phyloP scores from a whole-genome alignment of 2,329 filamentous ascomycete genomes.

The Hypoxylon sp. region DNA sequence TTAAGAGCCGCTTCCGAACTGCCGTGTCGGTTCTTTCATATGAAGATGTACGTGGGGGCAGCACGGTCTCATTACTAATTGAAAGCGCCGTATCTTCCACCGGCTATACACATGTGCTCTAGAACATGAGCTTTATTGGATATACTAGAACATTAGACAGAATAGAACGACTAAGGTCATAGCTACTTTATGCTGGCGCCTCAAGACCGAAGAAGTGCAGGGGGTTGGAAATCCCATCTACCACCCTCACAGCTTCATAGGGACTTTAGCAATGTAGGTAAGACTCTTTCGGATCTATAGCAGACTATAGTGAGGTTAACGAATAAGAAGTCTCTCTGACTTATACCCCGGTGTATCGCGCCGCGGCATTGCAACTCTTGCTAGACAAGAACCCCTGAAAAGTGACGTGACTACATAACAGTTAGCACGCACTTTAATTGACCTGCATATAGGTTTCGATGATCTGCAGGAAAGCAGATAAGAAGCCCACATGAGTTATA shows the following conservation, averaged over 20 bases:
- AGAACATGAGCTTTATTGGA: too few species aligned
- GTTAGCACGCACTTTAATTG: constrained; percentile 14
- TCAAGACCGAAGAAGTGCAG: too few species aligned
- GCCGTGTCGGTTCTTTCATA: background rate
- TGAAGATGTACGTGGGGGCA: background rate
- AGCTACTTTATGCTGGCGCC: too few species aligned
- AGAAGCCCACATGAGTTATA: background rate
- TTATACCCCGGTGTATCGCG: constrained; percentile 11
- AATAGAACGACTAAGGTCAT: too few species aligned
- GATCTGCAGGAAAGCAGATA: constrained; percentile 25
- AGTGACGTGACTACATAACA: constrained; percentile 18
- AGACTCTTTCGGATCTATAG: background rate
- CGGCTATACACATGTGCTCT: too few species aligned
- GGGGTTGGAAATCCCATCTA: too few species aligned
- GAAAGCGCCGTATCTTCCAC: too few species aligned
- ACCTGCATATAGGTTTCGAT: constrained; percentile 24
- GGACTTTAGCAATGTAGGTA: too few species aligned
- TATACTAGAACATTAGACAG: too few species aligned
- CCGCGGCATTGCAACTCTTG: background rate
- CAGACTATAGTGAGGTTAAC: constrained; percentile 6
- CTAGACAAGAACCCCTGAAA: constrained; percentile 4
- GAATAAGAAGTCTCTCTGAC: constrained; percentile 10
- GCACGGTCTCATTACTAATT: background rate
- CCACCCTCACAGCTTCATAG: too few species aligned
- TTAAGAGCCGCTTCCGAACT: constrained; percentile 12